Evolutionary conservation across 768 basidiomycete species (phyloP).

Genomic region (Tricholoma saponaceum): DNA sequence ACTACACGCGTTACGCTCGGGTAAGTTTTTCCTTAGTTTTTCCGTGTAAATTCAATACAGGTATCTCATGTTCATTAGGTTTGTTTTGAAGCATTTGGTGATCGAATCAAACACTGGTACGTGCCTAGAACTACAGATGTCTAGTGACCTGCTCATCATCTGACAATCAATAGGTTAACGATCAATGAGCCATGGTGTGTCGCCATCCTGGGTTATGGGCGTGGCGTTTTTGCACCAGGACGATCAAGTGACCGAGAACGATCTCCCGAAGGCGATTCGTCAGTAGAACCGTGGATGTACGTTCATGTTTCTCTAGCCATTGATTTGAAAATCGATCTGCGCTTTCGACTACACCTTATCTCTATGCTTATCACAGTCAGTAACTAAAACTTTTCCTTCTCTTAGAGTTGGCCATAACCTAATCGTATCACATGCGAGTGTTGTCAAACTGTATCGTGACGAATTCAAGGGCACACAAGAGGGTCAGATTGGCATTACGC

Average conservation of each 20-base stretch:
- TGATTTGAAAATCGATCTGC: background rate
- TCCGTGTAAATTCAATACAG: background rate
- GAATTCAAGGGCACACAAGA: slow-evolving; percentile 59
- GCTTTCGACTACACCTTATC: background rate
- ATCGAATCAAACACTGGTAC: slow-evolving; percentile 73
- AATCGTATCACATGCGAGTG: slow-evolving; percentile 66
- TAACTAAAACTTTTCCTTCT: background rate
- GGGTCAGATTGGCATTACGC: slow-evolving; percentile 74
- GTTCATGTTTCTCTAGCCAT: slow-evolving; percentile 16
- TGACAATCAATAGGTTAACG: slow-evolving; percentile 45
- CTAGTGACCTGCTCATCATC: slow-evolving; percentile 15
- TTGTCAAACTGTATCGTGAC: slow-evolving; percentile 62
- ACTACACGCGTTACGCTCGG: slow-evolving; percentile 58
- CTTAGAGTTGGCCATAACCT: slow-evolving; percentile 63
- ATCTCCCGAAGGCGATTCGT: slow-evolving; percentile 57
- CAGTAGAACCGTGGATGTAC: slow-evolving; percentile 69
- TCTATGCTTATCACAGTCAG: background rate
- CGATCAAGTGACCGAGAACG: slow-evolving; percentile 60
- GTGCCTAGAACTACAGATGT: slow-evolving; percentile 4
- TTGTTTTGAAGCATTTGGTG: slow-evolving; percentile 73
- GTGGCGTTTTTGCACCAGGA: slow-evolving; percentile 69
- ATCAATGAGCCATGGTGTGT: slow-evolving; percentile 78
- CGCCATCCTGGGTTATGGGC: slow-evolving; percentile 65
- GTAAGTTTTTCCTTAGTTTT: slow-evolving; percentile 28
- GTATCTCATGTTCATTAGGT: slow-evolving; percentile 32